Conservation (phyloP, 805 yeast species). For the Myxozyma geophila region DNA sequence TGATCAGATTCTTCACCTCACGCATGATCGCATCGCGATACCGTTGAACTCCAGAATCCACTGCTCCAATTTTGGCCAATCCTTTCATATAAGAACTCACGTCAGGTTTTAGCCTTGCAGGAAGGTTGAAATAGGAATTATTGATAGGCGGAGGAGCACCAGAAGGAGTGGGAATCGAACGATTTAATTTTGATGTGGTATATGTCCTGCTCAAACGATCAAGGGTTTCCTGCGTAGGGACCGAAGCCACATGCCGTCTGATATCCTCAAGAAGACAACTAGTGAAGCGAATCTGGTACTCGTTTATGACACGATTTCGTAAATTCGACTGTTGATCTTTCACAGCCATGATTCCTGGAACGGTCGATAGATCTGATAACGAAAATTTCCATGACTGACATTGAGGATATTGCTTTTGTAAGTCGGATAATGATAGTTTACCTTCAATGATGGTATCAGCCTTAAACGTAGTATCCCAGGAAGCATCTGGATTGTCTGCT, state of each 20-base stretch:
- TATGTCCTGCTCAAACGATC: conserved; percentile 49
- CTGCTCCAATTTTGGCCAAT: conserved; percentile 46
- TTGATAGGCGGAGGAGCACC: conserved; percentile 40
- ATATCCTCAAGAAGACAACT: conserved; percentile 64
- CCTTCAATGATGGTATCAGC: conserved; percentile 66
- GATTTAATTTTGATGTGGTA: conserved; percentile 37
- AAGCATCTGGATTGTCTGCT: conserved; percentile 52
- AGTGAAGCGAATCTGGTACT: conserved; percentile 64
- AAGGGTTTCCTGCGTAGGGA: conserved; percentile 56
- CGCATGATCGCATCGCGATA: conserved; percentile 71
- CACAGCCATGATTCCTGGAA: conserved; percentile 58
- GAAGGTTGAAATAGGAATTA: conserved; percentile 49
- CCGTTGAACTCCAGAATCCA: conserved; percentile 56
- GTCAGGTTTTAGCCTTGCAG: conserved; percentile 49
- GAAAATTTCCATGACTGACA: conserved; percentile 42
- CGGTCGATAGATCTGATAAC: conserved; percentile 49
- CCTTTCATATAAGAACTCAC: conserved; percentile 58
- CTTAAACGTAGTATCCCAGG: conserved; percentile 62
- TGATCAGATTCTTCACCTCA: conserved; percentile 75
- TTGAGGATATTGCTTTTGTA: conserved; percentile 37
- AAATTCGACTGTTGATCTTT: conserved; percentile 59
- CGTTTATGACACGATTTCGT: conserved; percentile 68
- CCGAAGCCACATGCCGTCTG: conserved; percentile 58
- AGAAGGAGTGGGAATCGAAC: conserved; percentile 13
- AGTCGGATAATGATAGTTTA: conserved; percentile 37